phyloP scores from a whole-genome alignment of 1,284 basidiomycete species.

The Boletellus sp. region DNA sequence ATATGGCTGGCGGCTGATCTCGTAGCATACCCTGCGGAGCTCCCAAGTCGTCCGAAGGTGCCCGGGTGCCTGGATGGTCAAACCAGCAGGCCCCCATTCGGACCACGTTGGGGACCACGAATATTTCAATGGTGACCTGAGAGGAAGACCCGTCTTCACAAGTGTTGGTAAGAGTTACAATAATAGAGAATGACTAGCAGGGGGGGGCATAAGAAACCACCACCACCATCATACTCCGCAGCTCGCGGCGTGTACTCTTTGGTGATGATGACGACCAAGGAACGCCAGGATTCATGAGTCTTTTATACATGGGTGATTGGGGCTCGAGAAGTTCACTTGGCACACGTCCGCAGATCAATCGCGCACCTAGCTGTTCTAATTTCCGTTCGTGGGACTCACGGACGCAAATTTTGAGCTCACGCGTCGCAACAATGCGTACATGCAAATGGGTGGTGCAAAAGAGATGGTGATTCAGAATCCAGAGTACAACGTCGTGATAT shows the following conservation, averaged over 20 bases:
- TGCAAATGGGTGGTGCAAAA: slow-evolving; percentile 84
- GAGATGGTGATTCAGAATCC: slow-evolving; percentile 87
- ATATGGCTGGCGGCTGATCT: no score
- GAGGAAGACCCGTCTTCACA: no score
- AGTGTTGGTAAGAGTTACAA: no score
- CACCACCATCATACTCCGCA: no score
- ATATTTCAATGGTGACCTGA: no score
- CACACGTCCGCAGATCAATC: slow-evolving; percentile 21
- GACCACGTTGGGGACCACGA: no score
- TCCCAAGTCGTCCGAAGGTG: no score
- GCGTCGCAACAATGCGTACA: slow-evolving; percentile 79
- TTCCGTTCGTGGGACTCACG: slow-evolving; percentile 44
- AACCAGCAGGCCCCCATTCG: no score
- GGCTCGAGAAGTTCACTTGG: slow-evolving; percentile 22
- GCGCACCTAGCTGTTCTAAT: slow-evolving; percentile 35
- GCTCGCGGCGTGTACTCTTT: slow-evolving; percentile 40
- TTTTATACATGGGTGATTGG: slow-evolving; percentile 23
- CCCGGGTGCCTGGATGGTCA: no score
- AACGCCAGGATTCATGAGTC: slow-evolving; percentile 22
- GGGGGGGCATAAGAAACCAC: no score
- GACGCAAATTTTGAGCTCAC: slow-evolving; percentile 69
- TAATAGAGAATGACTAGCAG: no score
- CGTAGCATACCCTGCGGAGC: no score
- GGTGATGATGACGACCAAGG: slow-evolving; percentile 51
- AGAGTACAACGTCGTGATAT: slow-evolving; percentile 84